Evolutionary conservation across 495 filamentous ascomycete genomes (phyloP).

Genomic region (Hyaloscypha hepaticicola): DNA sequence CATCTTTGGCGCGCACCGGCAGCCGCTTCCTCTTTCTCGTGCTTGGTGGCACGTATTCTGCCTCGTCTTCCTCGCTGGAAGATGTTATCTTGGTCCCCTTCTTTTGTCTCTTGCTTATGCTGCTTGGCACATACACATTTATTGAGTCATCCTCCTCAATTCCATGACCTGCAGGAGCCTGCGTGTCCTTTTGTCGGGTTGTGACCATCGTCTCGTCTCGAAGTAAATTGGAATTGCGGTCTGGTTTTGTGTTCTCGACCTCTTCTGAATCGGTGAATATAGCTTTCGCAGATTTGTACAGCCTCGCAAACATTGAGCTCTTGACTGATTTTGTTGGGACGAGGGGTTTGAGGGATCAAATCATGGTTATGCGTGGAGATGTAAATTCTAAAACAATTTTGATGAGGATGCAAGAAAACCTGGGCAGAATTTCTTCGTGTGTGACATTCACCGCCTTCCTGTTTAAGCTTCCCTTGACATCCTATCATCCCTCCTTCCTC

Average conservation of each 20-base stretch:
- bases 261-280: conserved; percentile 7
- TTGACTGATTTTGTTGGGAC: not conserved
- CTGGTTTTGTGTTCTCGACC: not conserved
- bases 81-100: not conserved
- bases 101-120: conserved; percentile 14
- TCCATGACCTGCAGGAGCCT: not conserved
- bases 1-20: conserved; percentile 22
- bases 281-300: conserved; percentile 21
- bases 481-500: too few species aligned
- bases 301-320: conserved; percentile 23
- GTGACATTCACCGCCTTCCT: not conserved
- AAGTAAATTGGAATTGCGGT: not conserved
- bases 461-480: not conserved
- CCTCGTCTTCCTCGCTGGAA: conserved; percentile 10
- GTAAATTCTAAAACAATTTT: not conserved
- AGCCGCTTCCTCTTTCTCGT: conserved; percentile 20
- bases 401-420: too few species aligned
- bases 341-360: not conserved
- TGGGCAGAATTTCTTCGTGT: not conserved
- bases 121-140: conserved; percentile 11
- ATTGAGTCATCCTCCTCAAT: conserved; percentile 12
- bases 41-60: conserved; percentile 6
- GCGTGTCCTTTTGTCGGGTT: conserved; percentile 12
- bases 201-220: conserved; percentile 20
- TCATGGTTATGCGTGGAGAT: not conserved